Evolutionary conservation across 1,284 basidiomycete species (phyloP).

Genomic region (Phlebopus sp.): DNA sequence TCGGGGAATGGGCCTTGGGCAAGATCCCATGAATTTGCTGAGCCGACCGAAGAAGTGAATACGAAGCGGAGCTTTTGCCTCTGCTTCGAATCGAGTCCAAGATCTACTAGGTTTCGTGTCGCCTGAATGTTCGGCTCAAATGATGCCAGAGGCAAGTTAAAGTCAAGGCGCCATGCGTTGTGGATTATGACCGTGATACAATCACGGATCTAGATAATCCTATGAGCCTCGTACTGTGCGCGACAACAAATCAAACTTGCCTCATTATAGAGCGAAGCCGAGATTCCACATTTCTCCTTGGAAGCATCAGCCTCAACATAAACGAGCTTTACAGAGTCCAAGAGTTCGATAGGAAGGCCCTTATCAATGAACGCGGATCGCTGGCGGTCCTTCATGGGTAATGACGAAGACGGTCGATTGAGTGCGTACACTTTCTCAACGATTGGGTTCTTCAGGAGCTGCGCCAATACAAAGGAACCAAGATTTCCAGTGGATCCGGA

Average conservation of each 20-base stretch:
- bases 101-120: constrained; percentile 36
- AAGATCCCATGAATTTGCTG: constrained; percentile 23
- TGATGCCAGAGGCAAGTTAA: constrained; percentile 37
- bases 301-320: constrained; percentile 15
- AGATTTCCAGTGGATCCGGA: constrained; percentile 33
- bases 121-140: constrained; percentile 37
- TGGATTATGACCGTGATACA: constrained; percentile 35
- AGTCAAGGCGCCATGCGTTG: constrained; percentile 43
- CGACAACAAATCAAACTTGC: neutral
- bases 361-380: constrained; percentile 9
- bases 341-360: constrained; percentile 3
- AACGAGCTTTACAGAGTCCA: constrained; percentile 11
- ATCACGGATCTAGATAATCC: constrained; percentile 17
- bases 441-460: constrained; percentile 12
- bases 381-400: constrained; percentile 9
- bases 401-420: constrained; percentile 17
- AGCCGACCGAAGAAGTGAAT: constrained; percentile 32
- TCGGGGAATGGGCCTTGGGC: constrained; percentile 27
- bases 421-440: constrained; percentile 24
- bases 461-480: constrained; percentile 25
- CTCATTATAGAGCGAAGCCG: constrained; percentile 6
- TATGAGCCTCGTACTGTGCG: neutral
- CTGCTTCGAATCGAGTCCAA: constrained; percentile 25
- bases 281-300: constrained; percentile 11
- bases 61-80: constrained; percentile 20